Percentiles rank a stretch among this genome's conserved stretches.
Evolutionary conservation across 2,329 filamentous ascomycete species (phyloP).

Genomic region (Trichoderma sp.): DNA sequence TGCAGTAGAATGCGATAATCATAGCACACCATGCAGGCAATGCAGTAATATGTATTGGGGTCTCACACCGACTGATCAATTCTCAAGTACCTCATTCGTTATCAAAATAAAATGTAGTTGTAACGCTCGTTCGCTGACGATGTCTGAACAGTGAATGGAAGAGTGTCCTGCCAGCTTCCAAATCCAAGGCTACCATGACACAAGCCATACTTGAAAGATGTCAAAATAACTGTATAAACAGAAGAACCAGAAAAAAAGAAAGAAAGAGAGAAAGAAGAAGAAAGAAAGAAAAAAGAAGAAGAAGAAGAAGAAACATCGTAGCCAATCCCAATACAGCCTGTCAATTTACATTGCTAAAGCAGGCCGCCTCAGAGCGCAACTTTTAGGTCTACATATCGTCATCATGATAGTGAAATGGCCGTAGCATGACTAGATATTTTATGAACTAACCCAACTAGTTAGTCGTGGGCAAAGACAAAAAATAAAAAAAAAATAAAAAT

Average conservation of each 20-base stretch:
- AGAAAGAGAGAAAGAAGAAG: too few species aligned
- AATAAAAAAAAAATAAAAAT: not conserved
- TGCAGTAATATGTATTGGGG: not conserved
- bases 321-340: slow-evolving; percentile 8
- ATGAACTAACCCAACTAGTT: not conserved
- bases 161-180: slow-evolving; percentile 16
- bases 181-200: slow-evolving; percentile 9
- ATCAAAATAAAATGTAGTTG: slow-evolving; percentile 1
- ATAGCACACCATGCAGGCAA: not conserved
- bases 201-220: not conserved
- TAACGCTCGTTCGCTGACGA: slow-evolving; percentile 8
- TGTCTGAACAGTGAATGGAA: slow-evolving; percentile 16
- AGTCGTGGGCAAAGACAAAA: not conserved
- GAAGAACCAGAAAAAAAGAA: not conserved
- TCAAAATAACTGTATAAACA: not conserved
- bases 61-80: slow-evolving; percentile 10
- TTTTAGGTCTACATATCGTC: slow-evolving; percentile 2
- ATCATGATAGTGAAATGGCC: not conserved
- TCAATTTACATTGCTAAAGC: slow-evolving; percentile 9
- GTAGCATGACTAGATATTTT: not conserved
- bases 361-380: not conserved
- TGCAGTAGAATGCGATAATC: not conserved
- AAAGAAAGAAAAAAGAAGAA: not conserved
- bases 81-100: not conserved
- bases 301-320: not conserved